Percentiles rank a stretch among this genome's conserved stretches.
Conservation (phyloP, 1,139 yeast genomes). For the Blastobotrys raffinosifermentans region DNA sequence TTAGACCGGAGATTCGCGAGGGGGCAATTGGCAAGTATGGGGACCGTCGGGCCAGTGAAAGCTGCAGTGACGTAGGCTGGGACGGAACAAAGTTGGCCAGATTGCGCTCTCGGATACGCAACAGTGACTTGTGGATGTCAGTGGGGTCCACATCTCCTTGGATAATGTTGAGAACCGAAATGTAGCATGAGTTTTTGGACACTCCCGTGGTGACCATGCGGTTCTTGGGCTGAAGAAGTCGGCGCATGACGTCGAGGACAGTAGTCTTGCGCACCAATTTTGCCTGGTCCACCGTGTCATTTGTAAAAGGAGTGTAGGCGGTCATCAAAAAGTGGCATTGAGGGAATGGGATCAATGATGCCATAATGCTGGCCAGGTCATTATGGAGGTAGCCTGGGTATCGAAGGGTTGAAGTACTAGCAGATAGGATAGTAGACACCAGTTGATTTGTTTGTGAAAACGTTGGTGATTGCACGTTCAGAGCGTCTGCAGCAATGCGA, state of each 20-base stretch:
- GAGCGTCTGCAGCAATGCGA: conserved; percentile 53
- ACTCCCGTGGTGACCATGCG: conserved; percentile 53
- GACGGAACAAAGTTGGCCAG: conserved; percentile 74
- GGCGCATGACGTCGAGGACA: conserved; percentile 80
- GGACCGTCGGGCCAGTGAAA: conserved; percentile 71
- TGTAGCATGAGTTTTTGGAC: conserved; percentile 44
- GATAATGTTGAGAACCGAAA: conserved; percentile 68
- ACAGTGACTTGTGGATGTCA: conserved; percentile 74
- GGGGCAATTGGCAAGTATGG: conserved; percentile 41
- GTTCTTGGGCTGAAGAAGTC: conserved; percentile 71
- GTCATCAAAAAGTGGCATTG: conserved; percentile 82
- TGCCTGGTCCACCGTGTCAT: conserved; percentile 52
- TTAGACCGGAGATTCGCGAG: conserved; percentile 51
- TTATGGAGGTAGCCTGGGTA: conserved; percentile 92
- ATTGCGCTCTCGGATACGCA: conserved; percentile 67
- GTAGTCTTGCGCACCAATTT: conserved; percentile 63
- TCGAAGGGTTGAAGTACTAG: conserved; percentile 78
- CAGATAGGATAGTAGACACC: conserved; percentile 78
- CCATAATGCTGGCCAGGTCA: conserved; percentile 73
- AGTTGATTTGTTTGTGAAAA: conserved; percentile 78
- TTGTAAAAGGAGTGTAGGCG: conserved; percentile 80
- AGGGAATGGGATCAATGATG: conserved; percentile 84
- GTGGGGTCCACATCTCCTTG: conserved; percentile 68
- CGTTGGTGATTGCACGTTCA: conserved; percentile 40
- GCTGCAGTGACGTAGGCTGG: conserved; percentile 74